Percentiles rank a stretch among this genome's conserved stretches.
Conservation (phyloP, 129 eudicot species). For the sunflower (Helianthus annuus) region DNA sequence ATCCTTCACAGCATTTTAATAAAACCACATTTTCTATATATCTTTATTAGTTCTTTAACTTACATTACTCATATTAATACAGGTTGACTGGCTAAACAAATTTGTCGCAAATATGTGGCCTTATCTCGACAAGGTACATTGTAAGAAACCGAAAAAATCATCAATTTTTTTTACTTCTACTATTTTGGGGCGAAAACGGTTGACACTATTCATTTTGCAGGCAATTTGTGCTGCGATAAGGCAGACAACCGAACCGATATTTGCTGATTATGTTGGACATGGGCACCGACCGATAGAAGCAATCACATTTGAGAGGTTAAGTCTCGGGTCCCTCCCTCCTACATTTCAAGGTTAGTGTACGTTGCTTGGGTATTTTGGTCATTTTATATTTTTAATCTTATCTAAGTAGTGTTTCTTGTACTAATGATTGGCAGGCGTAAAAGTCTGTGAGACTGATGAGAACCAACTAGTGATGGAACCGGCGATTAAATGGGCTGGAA, state of each 20-base stretch:
- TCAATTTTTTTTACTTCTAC: neutral
- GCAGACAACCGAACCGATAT: constrained; percentile 59
- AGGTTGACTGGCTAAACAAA: constrained; percentile 91
- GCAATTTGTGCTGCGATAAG: constrained; percentile 62
- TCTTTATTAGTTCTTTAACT: constrained; percentile 8
- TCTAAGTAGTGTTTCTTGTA: neutral
- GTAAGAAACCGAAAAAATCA: constrained; percentile 17
- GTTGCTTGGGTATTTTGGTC: neutral
- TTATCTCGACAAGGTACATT: constrained; percentile 76
- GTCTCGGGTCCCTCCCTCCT: constrained; percentile 91
- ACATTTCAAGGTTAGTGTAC: constrained; percentile 55
- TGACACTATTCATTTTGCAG: constrained; percentile 35
- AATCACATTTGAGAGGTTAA: constrained; percentile 69
- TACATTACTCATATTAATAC: constrained; percentile 6
- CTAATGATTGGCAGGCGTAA: constrained; percentile 52
- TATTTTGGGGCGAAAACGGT: neutral
- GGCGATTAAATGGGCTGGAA: constrained; percentile 92
- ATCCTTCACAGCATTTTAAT: neutral
- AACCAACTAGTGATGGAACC: constrained; percentile 86
- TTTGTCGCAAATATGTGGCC: constrained; percentile 82
- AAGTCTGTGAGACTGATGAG: constrained; percentile 75
- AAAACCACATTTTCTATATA: neutral
- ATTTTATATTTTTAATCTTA: neutral
- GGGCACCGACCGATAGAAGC: constrained; percentile 57
- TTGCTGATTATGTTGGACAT: constrained; percentile 73